Evolutionary conservation across 2,329 filamentous ascomycete species (phyloP).

Genomic region (Sporothrix mexicana): DNA sequence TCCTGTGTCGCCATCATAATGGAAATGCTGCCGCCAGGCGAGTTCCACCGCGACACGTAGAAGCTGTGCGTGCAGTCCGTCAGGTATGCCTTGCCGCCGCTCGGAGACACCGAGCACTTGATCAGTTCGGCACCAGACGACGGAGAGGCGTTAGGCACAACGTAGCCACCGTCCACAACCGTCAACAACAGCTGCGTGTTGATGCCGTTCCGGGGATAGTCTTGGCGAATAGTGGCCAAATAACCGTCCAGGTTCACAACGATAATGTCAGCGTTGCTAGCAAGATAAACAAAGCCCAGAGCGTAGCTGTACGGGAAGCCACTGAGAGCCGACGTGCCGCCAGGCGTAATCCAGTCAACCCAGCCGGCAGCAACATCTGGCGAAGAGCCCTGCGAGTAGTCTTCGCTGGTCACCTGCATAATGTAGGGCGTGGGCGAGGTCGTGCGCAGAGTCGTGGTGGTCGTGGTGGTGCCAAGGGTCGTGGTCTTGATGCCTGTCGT

Average conservation of each 20-base stretch:
- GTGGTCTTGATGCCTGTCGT: neutral
- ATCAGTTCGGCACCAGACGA: neutral
- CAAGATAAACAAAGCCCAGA: neutral
- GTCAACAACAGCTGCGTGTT: conserved; percentile 12
- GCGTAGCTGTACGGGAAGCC: conserved; percentile 15
- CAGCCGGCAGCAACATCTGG: neutral
- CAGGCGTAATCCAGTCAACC: conserved; percentile 1
- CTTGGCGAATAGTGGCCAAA: neutral
- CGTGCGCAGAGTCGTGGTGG: conserved; percentile 15
- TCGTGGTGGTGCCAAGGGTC: conserved; percentile 26
- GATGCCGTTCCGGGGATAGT: neutral
- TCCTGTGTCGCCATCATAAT: neutral
- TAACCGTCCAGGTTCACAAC: conserved; percentile 7
- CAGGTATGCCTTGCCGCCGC: conserved; percentile 4
- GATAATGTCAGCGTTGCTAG: neutral
- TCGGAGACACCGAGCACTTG: conserved; percentile 1
- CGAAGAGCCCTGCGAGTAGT: neutral
- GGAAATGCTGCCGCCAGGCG: neutral
- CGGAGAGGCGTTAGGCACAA: conserved; percentile 11
- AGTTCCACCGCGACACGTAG: neutral
- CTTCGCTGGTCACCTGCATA: neutral
- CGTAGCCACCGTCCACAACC: neutral
- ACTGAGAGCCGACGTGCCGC: neutral
- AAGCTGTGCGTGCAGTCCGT: conserved; percentile 23
- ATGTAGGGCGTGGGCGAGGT: conserved; percentile 24